These are phyloP conservation scores for Neurospora sp. DNA, from an alignment of 495 filamentous ascomycete genomes.

Conservation along the genomic window DNA sequence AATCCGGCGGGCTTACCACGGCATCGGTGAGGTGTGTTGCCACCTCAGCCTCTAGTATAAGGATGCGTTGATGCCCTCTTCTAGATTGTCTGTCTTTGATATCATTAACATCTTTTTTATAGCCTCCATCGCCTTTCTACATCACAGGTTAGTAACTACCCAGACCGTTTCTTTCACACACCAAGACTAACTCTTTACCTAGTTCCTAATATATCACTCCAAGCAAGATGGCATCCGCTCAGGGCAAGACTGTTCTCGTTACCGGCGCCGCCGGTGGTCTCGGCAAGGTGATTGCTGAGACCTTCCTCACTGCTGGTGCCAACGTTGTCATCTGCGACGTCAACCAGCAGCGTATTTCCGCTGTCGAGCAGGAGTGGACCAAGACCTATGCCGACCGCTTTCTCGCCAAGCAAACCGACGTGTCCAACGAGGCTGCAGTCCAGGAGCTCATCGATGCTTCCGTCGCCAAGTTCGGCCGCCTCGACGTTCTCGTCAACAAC, in stretches of 20 bases:
- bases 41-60: background rate
- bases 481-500: conserved; percentile 43
- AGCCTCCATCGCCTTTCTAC: background rate
- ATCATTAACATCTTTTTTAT: background rate
- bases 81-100: background rate
- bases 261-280: conserved; percentile 35
- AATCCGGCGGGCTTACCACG: background rate
- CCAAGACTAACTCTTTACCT: background rate
- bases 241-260: conserved; percentile 32
- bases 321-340: conserved; percentile 37
- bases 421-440: conserved; percentile 28
- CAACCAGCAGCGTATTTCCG: conserved; percentile 29
- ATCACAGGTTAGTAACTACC: background rate
- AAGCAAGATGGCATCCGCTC: conserved; percentile 10
- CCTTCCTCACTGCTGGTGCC: conserved; percentile 30
- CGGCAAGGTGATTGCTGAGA: conserved; percentile 28
- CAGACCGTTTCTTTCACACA: background rate
- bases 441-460: conserved; percentile 22
- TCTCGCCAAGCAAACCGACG: conserved; percentile 21
- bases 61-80: background rate
- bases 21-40: background rate
- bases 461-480: conserved; percentile 27
- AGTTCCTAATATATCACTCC: background rate
- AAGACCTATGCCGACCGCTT: conserved; percentile 17
- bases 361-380: conserved; percentile 18